Evolutionary conservation across 1,284 basidiomycete species (phyloP), one percentile per base, ranked within the genome.

Genomic region (Cryptococcus sp.): DNA sequence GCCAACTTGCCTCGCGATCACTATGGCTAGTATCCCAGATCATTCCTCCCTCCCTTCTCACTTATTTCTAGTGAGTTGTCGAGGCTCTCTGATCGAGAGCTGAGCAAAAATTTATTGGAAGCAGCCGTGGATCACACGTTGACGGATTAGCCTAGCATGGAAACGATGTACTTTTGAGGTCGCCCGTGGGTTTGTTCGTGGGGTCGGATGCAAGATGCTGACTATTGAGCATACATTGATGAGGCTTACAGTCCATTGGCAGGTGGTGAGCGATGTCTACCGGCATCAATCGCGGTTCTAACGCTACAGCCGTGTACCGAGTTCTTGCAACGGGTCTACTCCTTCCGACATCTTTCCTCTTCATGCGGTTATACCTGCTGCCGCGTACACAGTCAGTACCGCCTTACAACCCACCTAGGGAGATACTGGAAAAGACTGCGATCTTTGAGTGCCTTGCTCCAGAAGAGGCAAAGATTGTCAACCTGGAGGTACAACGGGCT

Each of bases 301-400:
- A 42, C 25, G 18, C 18, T 28, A 5, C 11, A 67, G 64, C 39
- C 1, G 5, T 55, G 0, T 72, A 70, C 53, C 32, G 45, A 0
- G 13, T 43, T 14, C 37, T 60, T 2, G 45, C 63, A 1, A 55
- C 54, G 1, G 18, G 53, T 1, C 45, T 59, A 19, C 62, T 73
- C 21, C 23, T 45, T 1, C 21, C 51, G 2, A 56, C 66, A 5
- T 49, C 60, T 0, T 13, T 59, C 16, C 28, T 67, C 19, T 71
- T 61, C 40, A 57, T 71, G 10, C 60, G 64, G 10, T 62, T 73
- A 1, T 70, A 66, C 53, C 62, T 73, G 47, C 62, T 73, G 5
- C 69, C 71, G 1, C 2, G 45, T n/a, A 43, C 41, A 1, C 67
- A 68, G 41, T 62, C 58, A 1, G 45, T 61, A 0, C 66, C 70